Evolutionary conservation across 2,329 filamentous ascomycete species (phyloP), one percentile per base, ranked within the genome.

Genomic region (Sporothrix pseudoabietina): DNA sequence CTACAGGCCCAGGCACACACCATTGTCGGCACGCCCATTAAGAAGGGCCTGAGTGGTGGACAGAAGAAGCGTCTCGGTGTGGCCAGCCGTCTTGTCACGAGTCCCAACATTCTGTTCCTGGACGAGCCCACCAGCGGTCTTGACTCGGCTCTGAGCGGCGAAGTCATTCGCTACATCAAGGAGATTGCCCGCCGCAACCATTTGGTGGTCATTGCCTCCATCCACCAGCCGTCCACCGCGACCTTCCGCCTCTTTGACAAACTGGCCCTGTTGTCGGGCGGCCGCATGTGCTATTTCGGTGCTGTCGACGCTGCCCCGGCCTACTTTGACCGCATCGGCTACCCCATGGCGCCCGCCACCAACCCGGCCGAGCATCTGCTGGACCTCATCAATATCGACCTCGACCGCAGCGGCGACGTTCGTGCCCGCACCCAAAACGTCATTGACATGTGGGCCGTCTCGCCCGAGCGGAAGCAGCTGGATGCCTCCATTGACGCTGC

Each of bases 201-300:
- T 80, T 14, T 70, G 44, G 94, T 95, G 70, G 93, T 98, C 82
- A 89, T 98, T n/a, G 97, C 94, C 84, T 98, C 95, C 0, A 98
- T 98, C 75, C 95, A 98, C 81, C 95, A 98, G 82, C 95, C 95
- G n/a, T 97, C 93, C 16, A 94, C 94, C 47, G 94, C 97, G 87
- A 87, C 98, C 71, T 97, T 98, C 85, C 93, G 97, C 80, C 91
- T 93, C 74, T 98, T 96, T 80, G 93, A 96, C 78, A 88, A 92
- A 74, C 87, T 96, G 8, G 85, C 95, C 44, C 93, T 96, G 84
- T 84, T 96, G 19, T 90, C 88, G 78, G 92, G 92, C 72, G 93
- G 93, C 72, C 88, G 85, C 79, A 94, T 92, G 1, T 91, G 95
- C 63, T 96, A 96, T 84, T 95, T 94, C 78, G 93, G 92, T 72